These are phyloP conservation scores for Fusarium fujikuroi DNA, from an alignment of 2,329 filamentous ascomycete genomes.

Conservation along the genomic window DNA sequence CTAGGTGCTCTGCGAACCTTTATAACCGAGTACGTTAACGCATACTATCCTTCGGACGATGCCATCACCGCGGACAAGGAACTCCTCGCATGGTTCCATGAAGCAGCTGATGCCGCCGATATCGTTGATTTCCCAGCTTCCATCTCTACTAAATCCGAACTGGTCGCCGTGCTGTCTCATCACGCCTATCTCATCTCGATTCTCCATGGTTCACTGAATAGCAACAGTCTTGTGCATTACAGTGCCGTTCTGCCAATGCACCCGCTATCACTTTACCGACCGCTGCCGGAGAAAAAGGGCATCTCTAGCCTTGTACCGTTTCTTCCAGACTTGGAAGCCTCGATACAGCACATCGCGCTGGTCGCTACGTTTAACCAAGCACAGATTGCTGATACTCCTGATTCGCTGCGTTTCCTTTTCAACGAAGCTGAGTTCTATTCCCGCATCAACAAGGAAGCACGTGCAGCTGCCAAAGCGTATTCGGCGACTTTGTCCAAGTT, in stretches of 20 bases:
- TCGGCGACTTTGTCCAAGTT: accelerated
- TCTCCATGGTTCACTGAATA: background rate
- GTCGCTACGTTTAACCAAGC: accelerated
- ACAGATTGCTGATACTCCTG: background rate
- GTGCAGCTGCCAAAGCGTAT: background rate
- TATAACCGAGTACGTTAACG: background rate
- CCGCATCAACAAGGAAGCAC: background rate
- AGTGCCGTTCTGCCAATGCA: background rate
- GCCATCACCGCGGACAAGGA: background rate
- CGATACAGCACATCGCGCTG: background rate
- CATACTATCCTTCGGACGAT: background rate
- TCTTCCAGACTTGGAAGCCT: background rate
- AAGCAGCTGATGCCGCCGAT: background rate
- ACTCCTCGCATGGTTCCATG: background rate
- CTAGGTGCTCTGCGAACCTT: background rate
- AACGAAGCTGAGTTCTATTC: background rate
- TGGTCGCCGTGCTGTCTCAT: background rate
- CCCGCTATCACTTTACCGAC: background rate
- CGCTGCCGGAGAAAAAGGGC: background rate
- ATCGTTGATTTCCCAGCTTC: background rate
- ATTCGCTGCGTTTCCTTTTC: background rate
- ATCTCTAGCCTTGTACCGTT: background rate
- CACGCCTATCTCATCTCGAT: background rate
- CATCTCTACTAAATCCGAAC: accelerated
- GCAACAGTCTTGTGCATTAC: background rate